Evolutionary conservation across 164 flowering plant species (phyloP), one percentile per base, ranked within the genome.

Genomic region (Vitis cinerea): DNA sequence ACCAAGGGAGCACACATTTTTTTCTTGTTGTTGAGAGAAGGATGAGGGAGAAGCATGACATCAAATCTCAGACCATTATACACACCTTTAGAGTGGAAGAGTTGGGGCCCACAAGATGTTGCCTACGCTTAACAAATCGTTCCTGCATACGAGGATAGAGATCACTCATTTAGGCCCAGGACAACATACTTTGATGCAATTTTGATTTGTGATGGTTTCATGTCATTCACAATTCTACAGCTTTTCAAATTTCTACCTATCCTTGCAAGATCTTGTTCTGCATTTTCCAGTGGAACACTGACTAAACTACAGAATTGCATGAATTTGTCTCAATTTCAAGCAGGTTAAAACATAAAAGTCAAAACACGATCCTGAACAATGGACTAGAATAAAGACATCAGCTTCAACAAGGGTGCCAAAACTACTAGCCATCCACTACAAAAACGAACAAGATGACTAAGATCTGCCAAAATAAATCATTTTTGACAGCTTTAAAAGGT

Each of bases 41-140:
- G 56, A n/a, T 53, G 56, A n/a, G 56, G 56, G 48, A 14, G 15
- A 44, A 59, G 12, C 19, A 16, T 12, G 50, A 10, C 16, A 15
- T 65, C 19, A 65, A 27, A 65, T 47, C n/a, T 57, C 3, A 10
- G 63, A 53, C 49, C 3, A 12, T 9, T 2, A 13, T 19, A 68
- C 77, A 70, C 59, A 95, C 99, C 96, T 91, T 95, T 67, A 93
- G 79, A 66, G 92, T 93, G 49, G 97, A 84, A 31, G 91, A 85
- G 78, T 95, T 90, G 50, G 97, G 90, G 17, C 98, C 99, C 63
- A 93, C 65, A 55, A 95, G 90, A 74, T 76, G 97, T 67, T 93
- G 98, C 55, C 99, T 85, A 65, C 98, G 72, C 73, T 91, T 95
- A 50, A 91, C 87, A 85, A 93, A 91, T 29, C 93, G 85, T 51